A percentile compares a stretch with the other conserved stretches of the same genome.
Conservation (phyloP, 2,329 filamentous ascomycete genomes). For the Didymella glomerata region DNA sequence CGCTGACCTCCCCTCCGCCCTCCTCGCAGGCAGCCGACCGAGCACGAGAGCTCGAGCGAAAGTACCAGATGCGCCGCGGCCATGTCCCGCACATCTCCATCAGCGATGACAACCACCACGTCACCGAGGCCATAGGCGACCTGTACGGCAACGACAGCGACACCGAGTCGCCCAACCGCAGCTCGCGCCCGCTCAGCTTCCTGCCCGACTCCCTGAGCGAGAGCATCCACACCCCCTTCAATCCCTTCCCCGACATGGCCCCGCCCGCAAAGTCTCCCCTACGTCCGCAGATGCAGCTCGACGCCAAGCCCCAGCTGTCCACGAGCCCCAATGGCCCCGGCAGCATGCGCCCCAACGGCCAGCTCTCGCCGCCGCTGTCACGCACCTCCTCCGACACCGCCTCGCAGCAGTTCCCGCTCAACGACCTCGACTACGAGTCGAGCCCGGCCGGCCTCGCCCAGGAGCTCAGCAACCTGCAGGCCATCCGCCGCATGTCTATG, state of each 20-base stretch:
- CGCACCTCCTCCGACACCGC: slow-evolving; percentile 54
- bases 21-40: slow-evolving; percentile 50
- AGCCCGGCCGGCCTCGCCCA: slow-evolving; percentile 89
- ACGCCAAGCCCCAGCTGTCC: slow-evolving; percentile 15
- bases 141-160: slow-evolving; percentile 86
- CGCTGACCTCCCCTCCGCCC: slow-evolving; percentile 41
- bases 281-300: slow-evolving; percentile 49
- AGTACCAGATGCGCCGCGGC: slow-evolving; percentile 63
- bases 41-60: slow-evolving; percentile 56
- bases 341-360: slow-evolving; percentile 22
- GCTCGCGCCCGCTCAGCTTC: slow-evolving; percentile 78
- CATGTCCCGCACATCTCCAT: slow-evolving; percentile 72
- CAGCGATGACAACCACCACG: slow-evolving; percentile 90
- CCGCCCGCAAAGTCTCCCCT: slow-evolving; percentile 56
- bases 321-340: slow-evolving; percentile 9
- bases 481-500: slow-evolving; percentile 92
- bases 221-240: slow-evolving; percentile 49
- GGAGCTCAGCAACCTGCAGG: slow-evolving; percentile 90
- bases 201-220: slow-evolving; percentile 66
- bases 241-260: slow-evolving; percentile 43
- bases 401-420: slow-evolving; percentile 73
- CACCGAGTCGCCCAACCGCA: slow-evolving; percentile 57
- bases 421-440: slow-evolving; percentile 88
- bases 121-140: slow-evolving; percentile 91
- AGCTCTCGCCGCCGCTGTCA: slow-evolving; percentile 52